Evolutionary conservation across 2,329 filamentous ascomycete species (phyloP), one percentile per base, ranked within the genome.

Genomic region (Endothia cerciana): DNA sequence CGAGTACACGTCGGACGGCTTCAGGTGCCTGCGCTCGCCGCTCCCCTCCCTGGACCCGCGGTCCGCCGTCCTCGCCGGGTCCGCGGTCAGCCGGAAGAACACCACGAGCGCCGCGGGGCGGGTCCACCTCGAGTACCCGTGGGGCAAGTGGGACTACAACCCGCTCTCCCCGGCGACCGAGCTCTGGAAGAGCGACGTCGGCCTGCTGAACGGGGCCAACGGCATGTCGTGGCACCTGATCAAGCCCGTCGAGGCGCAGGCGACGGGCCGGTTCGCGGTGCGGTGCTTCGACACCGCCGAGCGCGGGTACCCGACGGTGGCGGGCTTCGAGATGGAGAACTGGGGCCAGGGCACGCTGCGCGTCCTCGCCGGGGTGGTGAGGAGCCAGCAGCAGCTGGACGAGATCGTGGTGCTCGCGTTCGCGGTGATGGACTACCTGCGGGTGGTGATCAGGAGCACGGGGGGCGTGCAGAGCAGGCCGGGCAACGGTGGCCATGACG

Each of bases 121-220:
- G n/a, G 38, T 59, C 15, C 38, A 59, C 15, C 57, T 59, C 22
- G 57, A 59, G n/a, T 59, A 43, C 57, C 57, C 57, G 22, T 59
- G 57, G 57, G 57, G 57, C 25, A 45, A 45, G 22, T 59, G 57
- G 57, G 57, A 59, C 57, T 45, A 59, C 57, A 59, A 59, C 57
- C 57, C 47, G 47, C 57, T 43, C 57, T 59, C 19, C 5, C 38
- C 38, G 38, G 57, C 57, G 11, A 59, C 57, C 22, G 57, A 59
- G 57, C 38, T 43, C 22, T 59, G 57, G 57, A 43, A 30, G 38
- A 59, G 57, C 57, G 57, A 59, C 40, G 57, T 45, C 10, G 57
- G 57, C 22, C 38, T 59, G 22, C 40, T 59, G 10, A 30, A 30
- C 38, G 38, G 38, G 40, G 13, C 38, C 19, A 19, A 28, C 57